Evolutionary conservation across 2,329 filamentous ascomycete genomes (phyloP).

Genomic region (Pseudogymnoascus sp.): DNA sequence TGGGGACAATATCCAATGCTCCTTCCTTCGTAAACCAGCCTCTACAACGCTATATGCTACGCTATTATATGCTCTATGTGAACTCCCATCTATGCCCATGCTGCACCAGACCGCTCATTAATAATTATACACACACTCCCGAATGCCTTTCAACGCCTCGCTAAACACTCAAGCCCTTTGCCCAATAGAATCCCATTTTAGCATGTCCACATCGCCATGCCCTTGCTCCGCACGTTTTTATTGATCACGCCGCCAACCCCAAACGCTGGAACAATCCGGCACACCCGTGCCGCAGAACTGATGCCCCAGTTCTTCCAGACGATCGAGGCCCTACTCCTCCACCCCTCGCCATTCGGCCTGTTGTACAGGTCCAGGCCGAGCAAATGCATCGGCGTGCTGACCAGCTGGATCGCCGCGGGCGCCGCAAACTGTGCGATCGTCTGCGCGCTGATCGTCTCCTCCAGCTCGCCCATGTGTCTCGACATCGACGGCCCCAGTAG

Average conservation of each 20-base stretch:
- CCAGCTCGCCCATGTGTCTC: constrained; percentile 42
- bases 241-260: constrained; percentile 85
- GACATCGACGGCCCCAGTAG: constrained; percentile 64
- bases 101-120: constrained; percentile 6
- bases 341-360: constrained; percentile 29
- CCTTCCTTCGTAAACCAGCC: neutral
- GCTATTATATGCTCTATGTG: neutral
- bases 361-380: constrained; percentile 85
- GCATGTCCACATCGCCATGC: constrained; percentile 55
- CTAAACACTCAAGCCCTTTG: neutral
- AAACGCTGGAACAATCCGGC: constrained; percentile 81
- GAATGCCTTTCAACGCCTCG: neutral
- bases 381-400: constrained; percentile 77
- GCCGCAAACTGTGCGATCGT: constrained; percentile 70
- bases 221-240: constrained; percentile 53
- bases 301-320: constrained; percentile 70
- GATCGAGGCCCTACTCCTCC: constrained; percentile 53
- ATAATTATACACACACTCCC: neutral
- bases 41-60: neutral
- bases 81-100: constrained; percentile 2
- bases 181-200: neutral
- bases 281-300: constrained; percentile 67
- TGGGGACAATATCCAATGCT: neutral
- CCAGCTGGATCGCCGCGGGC: constrained; percentile 68
- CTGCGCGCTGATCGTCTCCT: constrained; percentile 42